These are phyloP conservation scores for Aureobasidium sp. DNA, from an alignment of 2,329 filamentous ascomycete genomes.

Conservation along the genomic window DNA sequence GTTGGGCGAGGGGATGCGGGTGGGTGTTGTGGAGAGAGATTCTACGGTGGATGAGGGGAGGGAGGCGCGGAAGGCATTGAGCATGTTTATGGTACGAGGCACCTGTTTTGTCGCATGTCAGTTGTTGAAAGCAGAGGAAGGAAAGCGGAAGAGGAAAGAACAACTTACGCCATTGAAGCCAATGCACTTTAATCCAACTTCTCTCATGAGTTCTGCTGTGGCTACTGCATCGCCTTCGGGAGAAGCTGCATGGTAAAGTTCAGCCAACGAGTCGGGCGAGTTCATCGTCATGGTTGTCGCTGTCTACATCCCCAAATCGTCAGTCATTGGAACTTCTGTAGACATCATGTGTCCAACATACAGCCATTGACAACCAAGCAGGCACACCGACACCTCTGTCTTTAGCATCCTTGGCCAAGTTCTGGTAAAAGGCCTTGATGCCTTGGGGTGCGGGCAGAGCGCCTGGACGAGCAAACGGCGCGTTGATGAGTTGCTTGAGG, in stretches of 20 bases:
- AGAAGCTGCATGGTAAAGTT: slow-evolving; percentile 45
- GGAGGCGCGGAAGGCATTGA: slow-evolving; percentile 59
- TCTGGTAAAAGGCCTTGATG: slow-evolving; percentile 56
- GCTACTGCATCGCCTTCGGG: slow-evolving; percentile 32
- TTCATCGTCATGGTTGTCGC: slow-evolving; percentile 82
- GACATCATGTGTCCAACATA: slow-evolving; percentile 27
- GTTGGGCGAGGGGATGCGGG: slow-evolving; percentile 41
- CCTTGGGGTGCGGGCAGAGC: slow-evolving; percentile 55
- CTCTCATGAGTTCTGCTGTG: slow-evolving; percentile 63
- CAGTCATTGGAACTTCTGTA: background rate
- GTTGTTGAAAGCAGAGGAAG: background rate
- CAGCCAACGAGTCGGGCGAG: slow-evolving; percentile 64
- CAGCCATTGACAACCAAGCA: slow-evolving; percentile 61
- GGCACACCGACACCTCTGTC: slow-evolving; percentile 53
- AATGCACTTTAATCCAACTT: slow-evolving; percentile 69
- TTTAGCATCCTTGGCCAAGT: slow-evolving; percentile 55
- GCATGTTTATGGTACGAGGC: slow-evolving; percentile 73
- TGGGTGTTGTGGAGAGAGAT: slow-evolving; percentile 48
- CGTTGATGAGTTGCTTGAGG: slow-evolving; percentile 67
- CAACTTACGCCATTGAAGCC: slow-evolving; percentile 59
- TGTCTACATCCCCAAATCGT: slow-evolving; percentile 41
- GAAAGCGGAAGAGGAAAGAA: background rate
- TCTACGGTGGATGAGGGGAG: slow-evolving; percentile 51
- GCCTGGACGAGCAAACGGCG: slow-evolving; percentile 57
- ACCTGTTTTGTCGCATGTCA: slow-evolving; percentile 40